Conservation (phyloP, 2,329 filamentous ascomycete species). For the Emergomyces africanus region DNA sequence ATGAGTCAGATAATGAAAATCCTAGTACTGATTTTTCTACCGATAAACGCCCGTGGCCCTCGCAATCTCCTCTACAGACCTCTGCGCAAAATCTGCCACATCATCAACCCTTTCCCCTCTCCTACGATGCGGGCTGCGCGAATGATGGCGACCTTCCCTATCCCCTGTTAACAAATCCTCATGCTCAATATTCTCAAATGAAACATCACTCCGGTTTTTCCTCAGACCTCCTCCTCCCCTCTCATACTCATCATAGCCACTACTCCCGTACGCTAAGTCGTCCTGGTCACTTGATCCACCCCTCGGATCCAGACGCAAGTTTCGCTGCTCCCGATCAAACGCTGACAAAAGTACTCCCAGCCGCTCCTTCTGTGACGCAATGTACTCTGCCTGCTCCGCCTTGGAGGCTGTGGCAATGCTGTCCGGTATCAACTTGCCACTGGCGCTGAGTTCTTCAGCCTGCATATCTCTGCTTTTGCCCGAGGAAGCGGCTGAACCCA, state of each 20-base stretch:
- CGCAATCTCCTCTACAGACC: conserved; percentile 5
- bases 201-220: conserved; percentile 73
- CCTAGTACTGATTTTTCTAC: not conserved
- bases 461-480: conserved; percentile 24
- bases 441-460: conserved; percentile 42
- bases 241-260: conserved; percentile 16
- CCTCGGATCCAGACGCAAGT: conserved; percentile 31
- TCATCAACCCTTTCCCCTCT: not conserved
- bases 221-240: conserved; percentile 37
- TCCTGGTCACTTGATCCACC: conserved; percentile 20
- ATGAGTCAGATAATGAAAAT: not conserved
- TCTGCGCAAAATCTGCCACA: conserved; percentile 2
- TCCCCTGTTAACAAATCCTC: conserved; percentile 18
- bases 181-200: conserved; percentile 80
- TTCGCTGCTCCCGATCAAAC: conserved; percentile 64
- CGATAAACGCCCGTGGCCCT: conserved; percentile 2
- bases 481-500: conserved; percentile 46
- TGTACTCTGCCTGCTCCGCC: conserved; percentile 60
- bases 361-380: conserved; percentile 65
- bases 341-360: conserved; percentile 62
- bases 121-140: not conserved
- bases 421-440: conserved; percentile 56
- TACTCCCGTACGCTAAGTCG: conserved; percentile 30
- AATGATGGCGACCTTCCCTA: not conserved
- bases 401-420: conserved; percentile 46